Base-by-base conservation (phyloP, 371 early-diverging fungal species). In the Zopfochytrium polystomum region DNA sequence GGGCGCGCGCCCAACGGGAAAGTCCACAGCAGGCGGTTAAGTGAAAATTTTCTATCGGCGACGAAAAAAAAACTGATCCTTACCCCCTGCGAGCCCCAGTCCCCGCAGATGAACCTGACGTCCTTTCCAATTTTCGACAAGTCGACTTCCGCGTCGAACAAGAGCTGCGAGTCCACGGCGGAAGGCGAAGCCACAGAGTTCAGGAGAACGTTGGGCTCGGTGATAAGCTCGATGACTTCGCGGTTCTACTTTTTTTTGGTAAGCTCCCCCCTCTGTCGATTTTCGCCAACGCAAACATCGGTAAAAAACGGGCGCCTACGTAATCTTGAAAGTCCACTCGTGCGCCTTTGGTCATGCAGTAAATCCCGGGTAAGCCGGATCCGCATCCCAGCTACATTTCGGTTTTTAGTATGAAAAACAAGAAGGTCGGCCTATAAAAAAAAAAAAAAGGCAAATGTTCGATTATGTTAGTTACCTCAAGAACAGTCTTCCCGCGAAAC, bases 341-440 rank as follows among this genome's bases (percentile, higher is more conserved):
- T n/a, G 85, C 81, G 25, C 79, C 76, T 30, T 70, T 65, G 25
- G 62, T 63, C 54, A 96, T 78, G 15, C 90, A 63, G 60, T 85
- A 88, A 13, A 96, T 67, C 25, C 91, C 86, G 15, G 95, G 96
- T 22, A 95, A 74, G 3, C 85, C 88, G 1, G 92, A 89, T 26
- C 95, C 96, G 70, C 95, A 95, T 5, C 96, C 96, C 56, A 95
- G 78, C 86, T 95, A 72, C 6, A 72, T n/a, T n/a, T n/a, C n/a
- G n/a, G n/a, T n/a, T n/a, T n/a, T n/a, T n/a, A n/a, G n/a, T n/a
- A n/a, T 33, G 2, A 64, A 61, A 38, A 6, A 32, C 1, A n/a
- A 59, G 11, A 35, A 48, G 33, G 4, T 42, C 27, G 22, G 1
- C 20, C 33, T 32, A 15, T 44, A 15, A 35, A 25, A 7, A 2